phyloP scores from a whole-genome alignment of 768 basidiomycete genomes.

The Termitomyces eurrhizus region DNA sequence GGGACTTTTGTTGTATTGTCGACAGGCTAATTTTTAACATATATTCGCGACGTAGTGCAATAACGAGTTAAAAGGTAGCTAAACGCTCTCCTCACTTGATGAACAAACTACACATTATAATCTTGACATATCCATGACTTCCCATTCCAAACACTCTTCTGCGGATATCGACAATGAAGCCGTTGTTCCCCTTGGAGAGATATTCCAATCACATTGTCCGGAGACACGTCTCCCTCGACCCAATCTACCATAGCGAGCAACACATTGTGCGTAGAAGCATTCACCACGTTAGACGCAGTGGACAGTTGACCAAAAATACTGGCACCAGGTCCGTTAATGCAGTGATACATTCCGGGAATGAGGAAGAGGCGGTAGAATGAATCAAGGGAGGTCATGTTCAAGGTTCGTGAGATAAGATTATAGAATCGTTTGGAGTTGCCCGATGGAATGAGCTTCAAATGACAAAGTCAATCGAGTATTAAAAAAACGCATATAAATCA shows the following conservation, averaged over 20 bases:
- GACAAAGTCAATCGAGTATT: not conserved
- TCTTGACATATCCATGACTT: not conserved
- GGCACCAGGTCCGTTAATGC: slow-evolving; percentile 3
- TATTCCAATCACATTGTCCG: not conserved
- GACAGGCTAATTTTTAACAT: not conserved
- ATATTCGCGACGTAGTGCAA: not conserved
- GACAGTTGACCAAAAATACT: not conserved
- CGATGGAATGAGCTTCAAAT: slow-evolving; percentile 1
- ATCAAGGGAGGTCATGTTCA: slow-evolving; percentile 1
- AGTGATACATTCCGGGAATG: slow-evolving; percentile 5
- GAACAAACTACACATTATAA: too few species aligned
- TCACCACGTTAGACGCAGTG: not conserved
- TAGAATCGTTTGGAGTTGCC: slow-evolving; percentile 9
- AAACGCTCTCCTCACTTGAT: too few species aligned
- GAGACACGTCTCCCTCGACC: slow-evolving; percentile 2
- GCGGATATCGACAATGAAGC: slow-evolving; percentile 5
- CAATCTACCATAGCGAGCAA: slow-evolving; percentile 5
- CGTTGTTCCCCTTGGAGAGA: not conserved
- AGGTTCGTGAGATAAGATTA: slow-evolving; percentile 1
- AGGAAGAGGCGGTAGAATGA: slow-evolving; percentile 13
- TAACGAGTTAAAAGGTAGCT: not conserved
- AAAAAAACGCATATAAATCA: not conserved
- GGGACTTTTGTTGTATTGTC: not conserved
- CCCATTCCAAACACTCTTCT: slow-evolving; percentile 3
- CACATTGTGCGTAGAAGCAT: slow-evolving; percentile 3